phyloP scores from a whole-genome alignment of 768 basidiomycete genomes.

The Neoboletus magnificus region DNA sequence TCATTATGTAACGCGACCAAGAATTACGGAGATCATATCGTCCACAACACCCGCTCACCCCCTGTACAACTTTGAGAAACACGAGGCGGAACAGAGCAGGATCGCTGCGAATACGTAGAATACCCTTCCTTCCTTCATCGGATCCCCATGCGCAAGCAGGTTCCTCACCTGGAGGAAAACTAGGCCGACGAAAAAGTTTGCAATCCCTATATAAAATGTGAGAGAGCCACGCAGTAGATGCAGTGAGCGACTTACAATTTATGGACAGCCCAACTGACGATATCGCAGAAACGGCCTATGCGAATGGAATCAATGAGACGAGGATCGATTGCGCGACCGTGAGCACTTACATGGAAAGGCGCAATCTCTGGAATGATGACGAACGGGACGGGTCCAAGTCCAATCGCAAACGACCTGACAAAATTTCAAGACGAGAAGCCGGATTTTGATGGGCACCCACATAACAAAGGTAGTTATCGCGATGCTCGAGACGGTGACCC shows the following conservation, averaged over 20 bases:
- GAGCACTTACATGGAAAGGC: constrained; percentile 61
- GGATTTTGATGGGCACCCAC: constrained; percentile 39
- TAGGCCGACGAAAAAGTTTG: constrained; percentile 83
- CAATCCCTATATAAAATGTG: constrained; percentile 54
- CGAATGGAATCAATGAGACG: neutral
- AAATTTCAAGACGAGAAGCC: neutral
- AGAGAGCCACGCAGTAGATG: neutral
- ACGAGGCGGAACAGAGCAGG: constrained; percentile 34
- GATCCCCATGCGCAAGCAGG: constrained; percentile 57
- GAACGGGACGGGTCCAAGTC: constrained; percentile 90
- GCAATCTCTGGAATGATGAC: constrained; percentile 90
- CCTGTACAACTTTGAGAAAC: constrained; percentile 27
- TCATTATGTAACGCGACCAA: constrained; percentile 23
- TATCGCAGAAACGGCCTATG: constrained; percentile 73
- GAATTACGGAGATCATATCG: neutral
- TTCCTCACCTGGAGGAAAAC: constrained; percentile 83
- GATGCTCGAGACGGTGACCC: constrained; percentile 61
- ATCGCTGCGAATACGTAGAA: constrained; percentile 80
- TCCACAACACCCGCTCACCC: constrained; percentile 7
- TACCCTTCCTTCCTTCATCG: constrained; percentile 73
- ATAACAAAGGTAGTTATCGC: constrained; percentile 79
- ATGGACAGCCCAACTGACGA: constrained; percentile 72
- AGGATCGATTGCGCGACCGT: neutral
- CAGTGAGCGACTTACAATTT: constrained; percentile 50
- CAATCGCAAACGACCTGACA: constrained; percentile 78